Percentiles rank a stretch among this genome's conserved stretches.
Evolutionary conservation across 225 moss, liverwort and hornwort species (phyloP).

Genomic region (Ulota crispa): DNA sequence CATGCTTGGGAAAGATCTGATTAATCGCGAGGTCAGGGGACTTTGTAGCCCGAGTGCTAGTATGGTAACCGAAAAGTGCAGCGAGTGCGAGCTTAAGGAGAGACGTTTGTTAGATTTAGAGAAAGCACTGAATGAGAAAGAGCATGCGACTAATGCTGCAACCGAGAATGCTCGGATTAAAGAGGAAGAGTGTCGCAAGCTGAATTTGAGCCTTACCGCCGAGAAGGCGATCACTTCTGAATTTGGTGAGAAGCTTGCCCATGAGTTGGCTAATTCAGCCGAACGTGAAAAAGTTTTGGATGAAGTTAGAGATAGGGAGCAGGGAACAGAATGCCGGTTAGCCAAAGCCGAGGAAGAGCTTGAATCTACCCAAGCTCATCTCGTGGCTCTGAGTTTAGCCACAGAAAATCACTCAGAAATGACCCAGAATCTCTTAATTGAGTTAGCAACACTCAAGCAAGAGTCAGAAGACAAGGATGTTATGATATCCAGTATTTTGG

Average conservation of each 20-base stretch:
- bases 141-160: slow-evolving; percentile 24
- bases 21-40: slow-evolving; percentile 20
- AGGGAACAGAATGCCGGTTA: slow-evolving; percentile 14
- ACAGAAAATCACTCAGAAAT: slow-evolving; percentile 43
- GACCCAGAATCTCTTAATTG: slow-evolving; percentile 34
- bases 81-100: slow-evolving; percentile 34
- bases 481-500: slow-evolving; percentile 43
- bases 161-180: slow-evolving; percentile 37
- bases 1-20: slow-evolving; percentile 34
- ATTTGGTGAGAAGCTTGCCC: slow-evolving; percentile 27
- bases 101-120: slow-evolving; percentile 31
- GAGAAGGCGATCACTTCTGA: slow-evolving; percentile 15
- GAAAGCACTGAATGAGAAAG: slow-evolving; percentile 31
- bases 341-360: slow-evolving; percentile 31
- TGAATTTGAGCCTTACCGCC: slow-evolving; percentile 22
- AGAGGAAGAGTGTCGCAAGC: slow-evolving; percentile 25
- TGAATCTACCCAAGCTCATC: slow-evolving; percentile 21
- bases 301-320: slow-evolving; percentile 27
- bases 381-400: slow-evolving; percentile 32
- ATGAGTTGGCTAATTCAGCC: slow-evolving; percentile 18
- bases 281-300: slow-evolving; percentile 24
- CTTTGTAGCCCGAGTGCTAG: slow-evolving; percentile 12
- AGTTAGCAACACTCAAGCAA: slow-evolving; percentile 31
- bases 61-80: slow-evolving; percentile 13
- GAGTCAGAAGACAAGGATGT: slow-evolving; percentile 47